These are phyloP conservation scores for Persicaria maculosa DNA, from an alignment of 148 eudicot genomes.

Conservation along the genomic window DNA sequence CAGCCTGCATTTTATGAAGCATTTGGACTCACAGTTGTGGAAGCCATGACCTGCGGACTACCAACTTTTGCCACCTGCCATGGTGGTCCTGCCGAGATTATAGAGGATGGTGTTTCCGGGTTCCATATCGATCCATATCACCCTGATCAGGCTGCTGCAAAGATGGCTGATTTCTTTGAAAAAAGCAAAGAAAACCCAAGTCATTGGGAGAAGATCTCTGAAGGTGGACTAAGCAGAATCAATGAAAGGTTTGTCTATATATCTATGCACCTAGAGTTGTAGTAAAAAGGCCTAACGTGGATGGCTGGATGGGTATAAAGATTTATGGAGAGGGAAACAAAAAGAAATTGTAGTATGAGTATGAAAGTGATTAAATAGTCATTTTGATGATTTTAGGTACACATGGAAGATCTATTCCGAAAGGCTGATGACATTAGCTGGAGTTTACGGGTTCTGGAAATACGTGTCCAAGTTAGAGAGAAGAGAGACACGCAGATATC, in stretches of 20 bases:
- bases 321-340: not conserved
- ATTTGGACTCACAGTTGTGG: constrained; percentile 96
- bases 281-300: too few species aligned
- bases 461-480: constrained; percentile 90
- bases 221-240: constrained; percentile 62
- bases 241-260: constrained; percentile 53
- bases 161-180: constrained; percentile 51
- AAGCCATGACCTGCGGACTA: constrained; percentile 95
- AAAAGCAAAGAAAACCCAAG: constrained; percentile 52
- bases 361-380: not conserved
- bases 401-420: constrained; percentile 97
- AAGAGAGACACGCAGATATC: constrained; percentile 84
- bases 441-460: constrained; percentile 99
- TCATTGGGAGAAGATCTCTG: constrained; percentile 61
- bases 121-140: constrained; percentile 97
- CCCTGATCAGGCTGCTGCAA: constrained; percentile 57
- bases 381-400: constrained; percentile 45
- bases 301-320: not conserved
- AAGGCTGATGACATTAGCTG: constrained; percentile 91
- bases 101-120: constrained; percentile 81
- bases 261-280: not conserved
- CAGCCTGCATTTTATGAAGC: constrained; percentile 99
- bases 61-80: constrained; percentile 97
- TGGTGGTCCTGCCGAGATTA: constrained; percentile 93
- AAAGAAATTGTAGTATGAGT: not conserved